phyloP scores from a whole-genome alignment of 2,329 filamentous ascomycete genomes.

The Diaporthe destruens region DNA sequence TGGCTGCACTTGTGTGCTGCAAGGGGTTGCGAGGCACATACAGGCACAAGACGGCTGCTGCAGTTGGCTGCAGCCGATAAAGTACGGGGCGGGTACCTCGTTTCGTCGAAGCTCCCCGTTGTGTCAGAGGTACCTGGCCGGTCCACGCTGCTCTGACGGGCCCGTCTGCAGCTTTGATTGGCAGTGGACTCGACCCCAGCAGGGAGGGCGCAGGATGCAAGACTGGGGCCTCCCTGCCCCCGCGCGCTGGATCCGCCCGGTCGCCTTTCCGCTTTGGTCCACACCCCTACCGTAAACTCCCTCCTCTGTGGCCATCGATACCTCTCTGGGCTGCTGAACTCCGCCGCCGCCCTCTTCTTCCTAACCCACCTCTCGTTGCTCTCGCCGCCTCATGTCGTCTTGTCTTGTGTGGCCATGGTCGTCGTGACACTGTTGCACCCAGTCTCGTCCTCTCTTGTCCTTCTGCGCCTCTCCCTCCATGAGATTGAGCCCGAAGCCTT shows the following conservation, averaged over 20 bases:
- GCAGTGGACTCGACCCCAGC: conserved; percentile 32
- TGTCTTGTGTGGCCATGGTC: background rate
- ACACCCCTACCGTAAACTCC: conserved; percentile 15
- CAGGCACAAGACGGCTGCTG: conserved; percentile 9
- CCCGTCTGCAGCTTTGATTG: conserved; percentile 22
- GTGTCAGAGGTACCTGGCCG: conserved; percentile 17
- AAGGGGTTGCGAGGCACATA: conserved; percentile 14
- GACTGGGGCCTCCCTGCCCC: conserved; percentile 10
- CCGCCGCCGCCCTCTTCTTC: conserved; percentile 21
- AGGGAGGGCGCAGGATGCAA: conserved; percentile 16
- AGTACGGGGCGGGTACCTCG: conserved; percentile 6
- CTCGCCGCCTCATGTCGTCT: conserved; percentile 21
- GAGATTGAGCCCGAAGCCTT: background rate
- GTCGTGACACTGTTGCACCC: conserved; percentile 6
- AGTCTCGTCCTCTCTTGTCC: conserved; percentile 7
- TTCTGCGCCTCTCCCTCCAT: background rate
- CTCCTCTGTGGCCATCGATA: conserved; percentile 16
- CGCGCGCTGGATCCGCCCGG: conserved; percentile 3
- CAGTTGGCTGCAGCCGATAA: conserved; percentile 6
- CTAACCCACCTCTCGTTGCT: background rate
- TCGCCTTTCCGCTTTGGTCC: conserved; percentile 30
- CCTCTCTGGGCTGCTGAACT: conserved; percentile 20
- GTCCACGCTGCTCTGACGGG: conserved; percentile 4
- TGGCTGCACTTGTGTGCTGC: conserved; percentile 19
- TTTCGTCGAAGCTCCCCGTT: conserved; percentile 24